Base-by-base conservation (phyloP, 1,284 basidiomycete species). In the Flammula alnicola region DNA sequence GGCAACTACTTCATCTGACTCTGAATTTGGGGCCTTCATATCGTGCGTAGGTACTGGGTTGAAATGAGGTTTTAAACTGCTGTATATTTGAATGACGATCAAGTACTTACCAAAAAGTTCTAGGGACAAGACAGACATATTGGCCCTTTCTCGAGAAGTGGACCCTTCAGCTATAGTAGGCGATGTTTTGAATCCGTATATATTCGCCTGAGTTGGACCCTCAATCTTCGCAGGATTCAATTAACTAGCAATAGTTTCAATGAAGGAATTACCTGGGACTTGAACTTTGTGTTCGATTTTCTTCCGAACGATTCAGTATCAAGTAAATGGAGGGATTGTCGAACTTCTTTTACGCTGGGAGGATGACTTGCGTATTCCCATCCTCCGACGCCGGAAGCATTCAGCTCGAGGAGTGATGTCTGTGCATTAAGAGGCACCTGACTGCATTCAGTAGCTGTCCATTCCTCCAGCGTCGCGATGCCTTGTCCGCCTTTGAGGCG, bases 331-430 rank as follows among this genome's bases (percentile, higher is more conserved):
- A 88, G 60, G 79, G 86, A 90, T 42, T 66, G 73, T 27, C 74
- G 75, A 8, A 77, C 71, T 60, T 82, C 71, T 43, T 67, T 73
- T 11, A 68, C 59, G 36, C 76, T 80, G 0, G 92, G 92, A 0
- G 93, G 88, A 35, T 64, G 62, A 32, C 76, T 71, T 0, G 83
- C 84, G 66, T 84, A 93, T 61, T 95, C 92, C 93, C 92, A 95
- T 2, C 88, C 90, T 26, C 69, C 66, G 3, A 80, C 64, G 37
- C 71, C 69, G 14, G 49, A 46, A 9, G 62, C 23, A 49, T 63
- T 45, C 5, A 61, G 50, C n/a, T 40, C 30, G 25, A 36, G 5
- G 19, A 22, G 31, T 30, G 31, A n/a, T 37, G 36, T 26, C 36
- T n/a, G n/a, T n/a, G 10, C 37, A 35, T n/a, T 52, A 19, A 20